Evolutionary conservation across 1,139 yeast species (phyloP).

Genomic region (Zygoascus meyerae): DNA sequence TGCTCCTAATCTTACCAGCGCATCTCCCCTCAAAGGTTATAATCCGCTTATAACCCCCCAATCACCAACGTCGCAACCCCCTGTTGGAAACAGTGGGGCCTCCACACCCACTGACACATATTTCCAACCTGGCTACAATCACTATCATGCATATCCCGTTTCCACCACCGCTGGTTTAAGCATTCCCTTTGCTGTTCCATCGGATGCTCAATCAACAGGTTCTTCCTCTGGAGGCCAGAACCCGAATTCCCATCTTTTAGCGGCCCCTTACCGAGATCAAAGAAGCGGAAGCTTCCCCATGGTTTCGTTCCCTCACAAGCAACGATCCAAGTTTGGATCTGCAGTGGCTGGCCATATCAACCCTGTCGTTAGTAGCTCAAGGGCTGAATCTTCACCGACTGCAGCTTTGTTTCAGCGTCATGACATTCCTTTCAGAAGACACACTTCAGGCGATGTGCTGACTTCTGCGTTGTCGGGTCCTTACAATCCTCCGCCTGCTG

Average conservation of each 20-base stretch:
- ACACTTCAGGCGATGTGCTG: constrained; percentile 24
- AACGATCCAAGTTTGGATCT: constrained; percentile 3
- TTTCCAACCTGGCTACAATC: constrained; percentile 3
- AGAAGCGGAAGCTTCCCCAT: constrained; percentile 31
- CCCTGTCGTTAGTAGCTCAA: constrained; percentile 1
- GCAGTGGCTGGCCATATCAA: constrained; percentile 10
- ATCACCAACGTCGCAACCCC: constrained; percentile 1
- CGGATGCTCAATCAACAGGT: constrained; percentile 8
- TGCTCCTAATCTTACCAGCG: constrained; percentile 1
- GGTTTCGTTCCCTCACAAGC: constrained; percentile 7
- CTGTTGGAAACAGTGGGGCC: constrained; percentile 1
- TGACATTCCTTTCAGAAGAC: constrained; percentile 20
- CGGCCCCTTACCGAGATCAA: constrained; percentile 26
- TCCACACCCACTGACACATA: constrained; percentile 5
- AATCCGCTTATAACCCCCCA: background rate
- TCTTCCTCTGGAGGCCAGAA: background rate
- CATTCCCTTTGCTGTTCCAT: constrained; percentile 7
- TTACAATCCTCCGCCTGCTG: background rate
- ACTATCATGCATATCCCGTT: constrained; percentile 4
- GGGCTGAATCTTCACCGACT: background rate
- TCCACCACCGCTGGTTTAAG: constrained; percentile 2
- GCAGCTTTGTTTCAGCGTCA: constrained; percentile 4
- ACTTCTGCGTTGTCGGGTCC: background rate
- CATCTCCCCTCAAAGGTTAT: background rate
- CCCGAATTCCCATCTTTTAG: constrained; percentile 5